Evolutionary conservation across 306 rosid genomes (phyloP).

Genomic region (Pterocarpus macrocarpus): DNA sequence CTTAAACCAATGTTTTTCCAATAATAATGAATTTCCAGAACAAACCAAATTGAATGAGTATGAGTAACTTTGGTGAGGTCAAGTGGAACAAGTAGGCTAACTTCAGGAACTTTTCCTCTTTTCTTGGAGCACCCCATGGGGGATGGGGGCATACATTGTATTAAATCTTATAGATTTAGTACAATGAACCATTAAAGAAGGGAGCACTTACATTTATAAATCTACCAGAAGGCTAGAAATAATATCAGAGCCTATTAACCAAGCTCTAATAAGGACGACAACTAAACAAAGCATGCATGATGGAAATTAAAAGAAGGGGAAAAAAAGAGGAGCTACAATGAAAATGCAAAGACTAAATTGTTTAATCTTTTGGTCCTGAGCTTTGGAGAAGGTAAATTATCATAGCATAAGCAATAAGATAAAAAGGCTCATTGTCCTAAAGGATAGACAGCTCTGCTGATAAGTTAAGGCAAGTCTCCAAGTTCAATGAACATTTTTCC

Average conservation of each 20-base stretch:
- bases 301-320: neutral
- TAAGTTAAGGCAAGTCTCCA: neutral
- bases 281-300: constrained; percentile 26
- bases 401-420: neutral
- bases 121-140: too few species aligned
- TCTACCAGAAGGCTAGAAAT: constrained; percentile 31
- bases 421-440: neutral
- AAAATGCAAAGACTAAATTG: neutral
- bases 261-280: neutral
- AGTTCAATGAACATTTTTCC: neutral
- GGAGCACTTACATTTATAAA: neutral
- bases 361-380: constrained; percentile 6
- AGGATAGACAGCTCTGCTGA: neutral
- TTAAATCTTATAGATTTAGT: neutral
- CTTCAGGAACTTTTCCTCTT: neutral
- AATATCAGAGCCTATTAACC: neutral
- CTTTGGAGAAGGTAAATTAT: neutral
- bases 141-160: too few species aligned
- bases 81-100: neutral
- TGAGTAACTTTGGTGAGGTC: neutral
- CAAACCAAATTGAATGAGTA: neutral
- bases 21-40: constrained; percentile 14
- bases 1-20: constrained; percentile 1
- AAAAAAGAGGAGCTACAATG: neutral
- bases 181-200: constrained; percentile 14